Conservation (phyloP, 2,329 filamentous ascomycete genomes). For the Thyridium curvatum region DNA sequence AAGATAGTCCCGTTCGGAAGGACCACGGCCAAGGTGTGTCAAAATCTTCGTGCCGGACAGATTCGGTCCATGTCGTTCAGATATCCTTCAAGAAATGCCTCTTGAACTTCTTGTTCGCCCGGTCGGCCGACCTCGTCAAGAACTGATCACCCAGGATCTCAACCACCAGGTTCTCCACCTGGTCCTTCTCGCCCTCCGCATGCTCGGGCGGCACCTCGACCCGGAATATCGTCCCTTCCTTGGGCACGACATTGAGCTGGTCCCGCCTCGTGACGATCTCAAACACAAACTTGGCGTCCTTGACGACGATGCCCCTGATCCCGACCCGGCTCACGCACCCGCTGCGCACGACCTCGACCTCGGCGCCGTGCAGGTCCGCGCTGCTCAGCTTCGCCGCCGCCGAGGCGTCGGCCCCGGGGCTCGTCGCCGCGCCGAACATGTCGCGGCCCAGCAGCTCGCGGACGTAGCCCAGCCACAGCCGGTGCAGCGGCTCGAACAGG, state of each 20-base stretch:
- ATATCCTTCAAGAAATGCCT: slow-evolving; percentile 70
- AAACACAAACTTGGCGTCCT: slow-evolving; percentile 81
- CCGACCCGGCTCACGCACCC: slow-evolving; percentile 77
- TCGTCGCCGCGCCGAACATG: slow-evolving; percentile 42
- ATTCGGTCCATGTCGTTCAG: slow-evolving; percentile 40
- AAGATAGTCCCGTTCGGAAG: no score
- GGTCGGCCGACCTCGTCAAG: slow-evolving; percentile 72
- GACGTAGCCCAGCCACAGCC: slow-evolving; percentile 80
- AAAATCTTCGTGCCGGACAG: no score
- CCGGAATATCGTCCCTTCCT: slow-evolving; percentile 82
- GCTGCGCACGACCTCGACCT: slow-evolving; percentile 76
- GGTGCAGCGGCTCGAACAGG: slow-evolving; percentile 71
- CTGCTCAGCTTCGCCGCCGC: slow-evolving; percentile 71
- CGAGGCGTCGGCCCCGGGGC: slow-evolving; percentile 20
- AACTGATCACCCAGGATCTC: slow-evolving; percentile 88
- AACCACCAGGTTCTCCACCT: slow-evolving; percentile 53
- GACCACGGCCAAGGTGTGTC: no score
- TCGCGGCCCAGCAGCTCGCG: slow-evolving; percentile 68
- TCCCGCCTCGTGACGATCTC: slow-evolving; percentile 72
- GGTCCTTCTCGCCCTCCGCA: slow-evolving; percentile 6
- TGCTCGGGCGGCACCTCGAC: slow-evolving; percentile 56
- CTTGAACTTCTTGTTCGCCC: slow-evolving; percentile 90
- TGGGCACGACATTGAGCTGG: slow-evolving; percentile 73
- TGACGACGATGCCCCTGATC: slow-evolving; percentile 76
- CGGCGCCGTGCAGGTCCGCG: slow-evolving; percentile 87